phyloP scores from a whole-genome alignment of 768 basidiomycete species.

The Russula earlei region DNA sequence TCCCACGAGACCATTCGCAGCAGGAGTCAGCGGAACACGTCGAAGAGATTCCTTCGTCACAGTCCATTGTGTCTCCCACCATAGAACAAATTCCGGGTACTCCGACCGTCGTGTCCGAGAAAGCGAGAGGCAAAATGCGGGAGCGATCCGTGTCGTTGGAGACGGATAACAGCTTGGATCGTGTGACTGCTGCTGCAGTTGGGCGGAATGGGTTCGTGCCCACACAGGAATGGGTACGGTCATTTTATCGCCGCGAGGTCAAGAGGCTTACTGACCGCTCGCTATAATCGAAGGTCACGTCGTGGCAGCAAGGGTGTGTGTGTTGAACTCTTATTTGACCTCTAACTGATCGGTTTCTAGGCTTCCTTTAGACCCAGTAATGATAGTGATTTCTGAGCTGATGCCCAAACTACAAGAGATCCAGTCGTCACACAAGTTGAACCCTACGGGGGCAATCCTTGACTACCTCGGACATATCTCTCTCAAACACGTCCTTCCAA shows the following conservation, averaged over 20 bases:
- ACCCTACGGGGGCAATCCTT: slow-evolving; percentile 57
- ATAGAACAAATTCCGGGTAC: slow-evolving; percentile 24
- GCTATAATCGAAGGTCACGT: slow-evolving; percentile 53
- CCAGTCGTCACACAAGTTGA: slow-evolving; percentile 55
- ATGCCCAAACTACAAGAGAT: slow-evolving; percentile 77
- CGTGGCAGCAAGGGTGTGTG: slow-evolving; percentile 96
- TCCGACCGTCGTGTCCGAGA: slow-evolving; percentile 54
- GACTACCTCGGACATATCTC: slow-evolving; percentile 66
- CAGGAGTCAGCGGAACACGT: slow-evolving; percentile 23
- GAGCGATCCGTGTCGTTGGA: slow-evolving; percentile 51
- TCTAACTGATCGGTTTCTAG: slow-evolving; percentile 29
- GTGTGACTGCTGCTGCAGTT: slow-evolving; percentile 55
- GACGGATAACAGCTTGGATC: slow-evolving; percentile 47
- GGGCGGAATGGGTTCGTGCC: slow-evolving; percentile 91
- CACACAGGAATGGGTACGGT: slow-evolving; percentile 88
- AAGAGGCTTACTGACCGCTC: neutral
- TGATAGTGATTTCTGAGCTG: slow-evolving; percentile 83
- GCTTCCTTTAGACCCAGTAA: slow-evolving; percentile 79
- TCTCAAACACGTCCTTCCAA: slow-evolving; percentile 66
- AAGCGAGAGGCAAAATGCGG: slow-evolving; percentile 85
- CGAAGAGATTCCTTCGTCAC: slow-evolving; percentile 22
- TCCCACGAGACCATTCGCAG: slow-evolving; percentile 17
- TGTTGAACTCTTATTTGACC: slow-evolving; percentile 19
- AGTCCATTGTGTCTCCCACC: slow-evolving; percentile 37
- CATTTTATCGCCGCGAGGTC: neutral